A percentile compares a stretch with the other conserved stretches of the same genome.
These are phyloP conservation scores for Iris pallida DNA, from an alignment of 116 monocot genomes.

Conservation along the genomic window DNA sequence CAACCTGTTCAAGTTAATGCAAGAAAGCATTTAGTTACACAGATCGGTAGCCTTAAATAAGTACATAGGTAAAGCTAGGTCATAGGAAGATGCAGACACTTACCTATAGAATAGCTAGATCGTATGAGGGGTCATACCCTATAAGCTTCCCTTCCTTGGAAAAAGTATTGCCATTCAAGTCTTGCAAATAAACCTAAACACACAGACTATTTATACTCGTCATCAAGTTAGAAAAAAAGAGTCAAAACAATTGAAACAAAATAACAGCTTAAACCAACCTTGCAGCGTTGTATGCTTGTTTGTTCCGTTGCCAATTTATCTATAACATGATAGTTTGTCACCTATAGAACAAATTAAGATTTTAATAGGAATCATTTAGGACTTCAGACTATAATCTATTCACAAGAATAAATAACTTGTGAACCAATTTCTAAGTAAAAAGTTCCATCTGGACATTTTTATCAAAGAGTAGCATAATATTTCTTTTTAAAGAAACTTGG, in stretches of 20 bases:
- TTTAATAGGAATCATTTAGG: too few species aligned
- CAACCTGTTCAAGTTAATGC: conserved; percentile 41
- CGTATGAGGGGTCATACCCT: conserved; percentile 74
- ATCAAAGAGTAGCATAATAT: too few species aligned
- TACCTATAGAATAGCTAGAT: conserved; percentile 87
- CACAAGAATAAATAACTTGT: neutral
- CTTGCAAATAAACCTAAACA: conserved; percentile 59
- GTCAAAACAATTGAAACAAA: conserved; percentile 5
- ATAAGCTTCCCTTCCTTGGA: conserved; percentile 66
- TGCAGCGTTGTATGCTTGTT: conserved; percentile 56
- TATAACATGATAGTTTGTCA: conserved; percentile 90
- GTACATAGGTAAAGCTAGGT: neutral
- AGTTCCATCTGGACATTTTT: conserved; percentile 1
- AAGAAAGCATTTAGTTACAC: too few species aligned
- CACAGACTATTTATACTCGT: neutral
- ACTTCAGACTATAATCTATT: neutral
- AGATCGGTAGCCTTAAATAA: neutral
- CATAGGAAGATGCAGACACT: conserved; percentile 3
- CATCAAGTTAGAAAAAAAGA: neutral
- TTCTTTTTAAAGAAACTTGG: too few species aligned
- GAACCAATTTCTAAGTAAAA: neutral
- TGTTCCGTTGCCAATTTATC: conserved; percentile 70
- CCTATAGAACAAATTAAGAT: conserved; percentile 33
- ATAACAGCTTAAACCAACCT: conserved; percentile 24
- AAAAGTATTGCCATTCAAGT: conserved; percentile 47